A percentile compares a stretch with the other conserved stretches of the same genome.
These are phyloP conservation scores for Lanmaoa rubissima DNA, from an alignment of 768 basidiomycete species.

Conservation along the genomic window DNA sequence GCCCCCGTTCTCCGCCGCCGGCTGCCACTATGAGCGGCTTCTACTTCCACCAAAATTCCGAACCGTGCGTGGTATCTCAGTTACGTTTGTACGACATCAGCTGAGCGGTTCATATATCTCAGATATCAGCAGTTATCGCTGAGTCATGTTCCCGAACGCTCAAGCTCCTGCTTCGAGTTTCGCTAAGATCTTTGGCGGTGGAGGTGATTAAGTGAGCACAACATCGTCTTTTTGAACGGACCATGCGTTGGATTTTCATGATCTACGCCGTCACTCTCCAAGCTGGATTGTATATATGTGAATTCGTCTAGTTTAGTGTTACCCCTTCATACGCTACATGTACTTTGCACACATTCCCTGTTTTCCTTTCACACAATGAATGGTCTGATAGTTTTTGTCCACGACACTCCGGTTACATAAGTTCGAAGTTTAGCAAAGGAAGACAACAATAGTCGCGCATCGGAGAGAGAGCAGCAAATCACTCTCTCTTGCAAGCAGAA, in stretches of 20 bases:
- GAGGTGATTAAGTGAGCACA: conserved; percentile 1
- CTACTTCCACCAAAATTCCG: conserved; percentile 92
- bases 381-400: neutral
- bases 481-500: neutral
- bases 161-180: conserved; percentile 83
- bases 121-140: conserved; percentile 91
- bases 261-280: neutral
- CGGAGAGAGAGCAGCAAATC: neutral
- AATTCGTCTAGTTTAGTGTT: conserved; percentile 19
- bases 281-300: conserved; percentile 16
- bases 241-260: conserved; percentile 5
- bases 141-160: conserved; percentile 69
- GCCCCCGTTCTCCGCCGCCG: conserved; percentile 45
- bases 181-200: conserved; percentile 45
- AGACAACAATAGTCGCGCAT: neutral
- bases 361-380: conserved; percentile 3
- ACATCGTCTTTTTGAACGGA: neutral
- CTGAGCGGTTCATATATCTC: conserved; percentile 13
- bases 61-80: conserved; percentile 65
- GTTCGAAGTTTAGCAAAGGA: neutral
- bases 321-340: conserved; percentile 18
- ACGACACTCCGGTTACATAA: neutral
- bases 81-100: neutral
- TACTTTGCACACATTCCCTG: conserved; percentile 15
- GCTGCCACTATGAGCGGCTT: conserved; percentile 83